These are phyloP conservation scores for Sodiomyces alkalinus DNA, from an alignment of 2,329 filamentous ascomycete genomes.

Conservation along the genomic window DNA sequence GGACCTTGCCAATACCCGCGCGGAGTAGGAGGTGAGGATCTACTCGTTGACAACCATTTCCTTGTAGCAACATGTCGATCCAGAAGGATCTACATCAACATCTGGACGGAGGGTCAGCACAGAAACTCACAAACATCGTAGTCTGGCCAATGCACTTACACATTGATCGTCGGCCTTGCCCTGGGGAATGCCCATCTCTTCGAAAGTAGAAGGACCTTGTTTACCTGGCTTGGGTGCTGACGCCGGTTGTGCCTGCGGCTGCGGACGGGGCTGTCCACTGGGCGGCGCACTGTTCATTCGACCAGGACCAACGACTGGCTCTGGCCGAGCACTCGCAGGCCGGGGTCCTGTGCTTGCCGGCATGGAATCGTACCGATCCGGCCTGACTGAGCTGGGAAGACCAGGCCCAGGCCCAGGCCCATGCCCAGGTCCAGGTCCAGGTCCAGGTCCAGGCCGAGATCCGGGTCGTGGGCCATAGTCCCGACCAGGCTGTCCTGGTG, in stretches of 20 bases:
- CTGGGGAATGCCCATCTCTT: conserved; percentile 90
- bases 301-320: conserved; percentile 9
- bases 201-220: conserved; percentile 84
- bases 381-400: too few relatives aligned
- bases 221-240: conserved; percentile 22
- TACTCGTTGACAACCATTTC: too few relatives aligned
- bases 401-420: conserved; percentile 15
- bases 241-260: conserved; percentile 10
- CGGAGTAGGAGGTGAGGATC: too few relatives aligned
- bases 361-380: conserved; percentile 18
- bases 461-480: conserved; percentile 24
- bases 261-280: conserved; percentile 11
- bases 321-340: conserved; percentile 5
- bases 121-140: too few relatives aligned
- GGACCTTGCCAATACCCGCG: too few relatives aligned
- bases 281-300: conserved; percentile 24
- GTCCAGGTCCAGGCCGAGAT: conserved; percentile 17
- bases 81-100: too few relatives aligned
- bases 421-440: conserved; percentile 14
- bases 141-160: too few relatives aligned
- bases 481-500: conserved; percentile 16
- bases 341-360: conserved; percentile 6
- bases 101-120: too few relatives aligned
- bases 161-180: conserved; percentile 79
- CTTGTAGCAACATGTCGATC: too few relatives aligned